Evolutionary conservation across 2,329 filamentous ascomycete species (phyloP).

Genomic region (Talaromyces rugulosus): DNA sequence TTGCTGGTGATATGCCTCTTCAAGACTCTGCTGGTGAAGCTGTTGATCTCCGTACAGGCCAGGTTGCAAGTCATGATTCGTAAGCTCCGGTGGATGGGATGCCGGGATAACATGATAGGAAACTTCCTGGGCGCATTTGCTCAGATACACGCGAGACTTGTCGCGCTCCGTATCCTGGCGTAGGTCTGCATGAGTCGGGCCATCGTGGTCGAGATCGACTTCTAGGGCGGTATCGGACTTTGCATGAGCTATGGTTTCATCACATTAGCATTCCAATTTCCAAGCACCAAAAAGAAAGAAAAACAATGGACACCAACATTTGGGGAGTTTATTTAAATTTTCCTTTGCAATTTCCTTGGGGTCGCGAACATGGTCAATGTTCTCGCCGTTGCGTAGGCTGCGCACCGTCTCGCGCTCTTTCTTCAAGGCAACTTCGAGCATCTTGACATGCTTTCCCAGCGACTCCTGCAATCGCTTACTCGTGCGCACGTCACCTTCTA

Average conservation of each 20-base stretch:
- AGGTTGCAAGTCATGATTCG: slow-evolving; percentile 39
- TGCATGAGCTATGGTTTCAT: slow-evolving; percentile 37
- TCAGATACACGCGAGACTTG: slow-evolving; percentile 60
- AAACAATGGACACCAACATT: slow-evolving; percentile 25
- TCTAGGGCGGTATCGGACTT: slow-evolving; percentile 51
- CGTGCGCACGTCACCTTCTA: slow-evolving; percentile 84
- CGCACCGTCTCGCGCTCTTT: slow-evolving; percentile 71
- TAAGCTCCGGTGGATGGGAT: slow-evolving; percentile 54
- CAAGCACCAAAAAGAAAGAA: not conserved
- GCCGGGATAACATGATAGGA: slow-evolving; percentile 65
- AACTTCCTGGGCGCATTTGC: slow-evolving; percentile 64
- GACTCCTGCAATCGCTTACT: slow-evolving; percentile 86
- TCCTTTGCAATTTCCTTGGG: slow-evolving; percentile 45
- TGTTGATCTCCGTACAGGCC: slow-evolving; percentile 46
- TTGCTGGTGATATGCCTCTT: slow-evolving; percentile 57
- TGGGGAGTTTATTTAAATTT: slow-evolving; percentile 35
- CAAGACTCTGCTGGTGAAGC: slow-evolving; percentile 53
- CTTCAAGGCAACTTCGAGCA: slow-evolving; percentile 83
- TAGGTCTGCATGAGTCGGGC: slow-evolving; percentile 43
- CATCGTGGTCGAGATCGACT: slow-evolving; percentile 39
- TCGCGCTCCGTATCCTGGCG: slow-evolving; percentile 58
- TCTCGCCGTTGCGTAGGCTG: slow-evolving; percentile 45
- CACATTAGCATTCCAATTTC: slow-evolving; percentile 6
- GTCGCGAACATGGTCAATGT: slow-evolving; percentile 46
- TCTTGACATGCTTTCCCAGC: slow-evolving; percentile 81